Conservation (phyloP, 2,329 filamentous ascomycete species). For the Arthrocladium fulminans region DNA sequence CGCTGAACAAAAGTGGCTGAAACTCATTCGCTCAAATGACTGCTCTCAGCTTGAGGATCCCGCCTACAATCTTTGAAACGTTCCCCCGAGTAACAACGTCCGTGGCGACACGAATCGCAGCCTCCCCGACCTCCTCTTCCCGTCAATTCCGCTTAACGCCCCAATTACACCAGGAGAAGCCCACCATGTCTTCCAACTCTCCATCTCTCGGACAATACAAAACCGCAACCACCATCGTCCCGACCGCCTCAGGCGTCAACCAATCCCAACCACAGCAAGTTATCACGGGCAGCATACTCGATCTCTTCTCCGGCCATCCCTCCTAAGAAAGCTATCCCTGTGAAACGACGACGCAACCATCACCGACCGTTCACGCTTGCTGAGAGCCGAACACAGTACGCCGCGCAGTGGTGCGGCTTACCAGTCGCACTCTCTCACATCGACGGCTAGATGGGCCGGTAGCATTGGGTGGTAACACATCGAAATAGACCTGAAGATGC, state of each 20-base stretch:
- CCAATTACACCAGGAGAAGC: slow-evolving; percentile 2
- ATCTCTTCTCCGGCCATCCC: slow-evolving; percentile 43
- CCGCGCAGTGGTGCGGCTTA: slow-evolving; percentile 52
- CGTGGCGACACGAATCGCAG: neutral
- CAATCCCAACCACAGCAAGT: slow-evolving; percentile 45
- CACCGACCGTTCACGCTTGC: slow-evolving; percentile 51
- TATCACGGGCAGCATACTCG: slow-evolving; percentile 50
- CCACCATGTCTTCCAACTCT: slow-evolving; percentile 10
- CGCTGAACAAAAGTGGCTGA: too few relatives aligned
- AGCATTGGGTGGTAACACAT: slow-evolving; percentile 52
- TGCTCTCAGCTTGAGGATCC: slow-evolving; percentile 11
- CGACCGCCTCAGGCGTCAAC: slow-evolving; percentile 43
- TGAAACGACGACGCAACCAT: slow-evolving; percentile 53
- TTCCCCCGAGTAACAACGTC: slow-evolving; percentile 9
- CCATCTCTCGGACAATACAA: slow-evolving; percentile 25
- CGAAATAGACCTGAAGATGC: slow-evolving; percentile 44
- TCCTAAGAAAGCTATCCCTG: slow-evolving; percentile 26
- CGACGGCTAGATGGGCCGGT: slow-evolving; percentile 48
- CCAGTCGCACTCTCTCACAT: slow-evolving; percentile 51
- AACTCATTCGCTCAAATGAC: slow-evolving; percentile 4
- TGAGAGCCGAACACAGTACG: slow-evolving; percentile 45
- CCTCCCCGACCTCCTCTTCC: neutral
- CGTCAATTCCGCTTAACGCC: slow-evolving; percentile 6
- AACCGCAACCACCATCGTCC: slow-evolving; percentile 49
- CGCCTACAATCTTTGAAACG: slow-evolving; percentile 18